phyloP scores from a whole-genome alignment of 108 stramenopile species.

The Ochromonas danica region DNA sequence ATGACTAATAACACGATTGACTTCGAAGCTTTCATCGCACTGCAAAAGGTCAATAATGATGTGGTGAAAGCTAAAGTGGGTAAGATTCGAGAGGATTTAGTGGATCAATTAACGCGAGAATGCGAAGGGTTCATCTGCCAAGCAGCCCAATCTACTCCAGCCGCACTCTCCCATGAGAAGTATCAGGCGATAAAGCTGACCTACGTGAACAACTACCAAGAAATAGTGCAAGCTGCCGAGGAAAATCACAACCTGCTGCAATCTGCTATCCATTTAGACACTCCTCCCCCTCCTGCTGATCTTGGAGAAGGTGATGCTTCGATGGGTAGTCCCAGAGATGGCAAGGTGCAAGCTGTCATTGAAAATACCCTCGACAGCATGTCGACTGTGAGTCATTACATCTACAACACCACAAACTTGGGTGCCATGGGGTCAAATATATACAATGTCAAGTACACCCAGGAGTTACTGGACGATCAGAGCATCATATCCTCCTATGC shows the following conservation, averaged over 20 bases:
- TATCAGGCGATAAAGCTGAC: neutral
- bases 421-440: no score
- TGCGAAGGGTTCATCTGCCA: neutral
- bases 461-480: no score
- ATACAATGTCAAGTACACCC: no score
- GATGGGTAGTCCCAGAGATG: neutral
- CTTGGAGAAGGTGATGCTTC: neutral
- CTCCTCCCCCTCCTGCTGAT: neutral
- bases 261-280: neutral
- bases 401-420: no score
- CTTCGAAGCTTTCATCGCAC: neutral
- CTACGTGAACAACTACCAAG: neutral
- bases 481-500: neutral
- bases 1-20: neutral
- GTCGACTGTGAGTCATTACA: no score
- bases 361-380: no score
- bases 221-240: neutral
- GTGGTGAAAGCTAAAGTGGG: neutral
- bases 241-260: neutral
- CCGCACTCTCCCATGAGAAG: neutral
- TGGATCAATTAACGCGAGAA: neutral
- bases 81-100: neutral
- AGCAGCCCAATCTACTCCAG: neutral
- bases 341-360: no score
- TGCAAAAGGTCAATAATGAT: neutral